Percentiles rank a stretch among this genome's conserved stretches.
Evolutionary conservation across 306 rosid species (phyloP).

Genomic region (Sindora glabra): DNA sequence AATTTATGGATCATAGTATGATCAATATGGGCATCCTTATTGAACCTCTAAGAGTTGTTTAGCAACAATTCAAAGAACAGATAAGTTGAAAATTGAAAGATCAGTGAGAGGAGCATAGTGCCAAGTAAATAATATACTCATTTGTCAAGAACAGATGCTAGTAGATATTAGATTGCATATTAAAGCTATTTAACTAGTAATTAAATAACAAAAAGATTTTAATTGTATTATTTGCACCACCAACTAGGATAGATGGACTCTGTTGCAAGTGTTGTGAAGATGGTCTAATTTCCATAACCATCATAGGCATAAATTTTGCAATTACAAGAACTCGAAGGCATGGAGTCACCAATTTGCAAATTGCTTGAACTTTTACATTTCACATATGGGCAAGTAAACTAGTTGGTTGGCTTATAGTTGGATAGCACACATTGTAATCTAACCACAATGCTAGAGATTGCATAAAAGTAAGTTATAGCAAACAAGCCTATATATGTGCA

Average conservation of each 20-base stretch:
- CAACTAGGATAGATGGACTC: conserved; percentile 30
- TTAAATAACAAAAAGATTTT: background rate
- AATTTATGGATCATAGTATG: too few species aligned
- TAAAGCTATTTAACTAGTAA: background rate
- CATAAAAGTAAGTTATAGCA: too few species aligned
- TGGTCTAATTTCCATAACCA: conserved; percentile 26
- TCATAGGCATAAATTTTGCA: conserved; percentile 30
- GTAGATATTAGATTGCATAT: too few species aligned
- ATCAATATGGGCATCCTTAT: too few species aligned
- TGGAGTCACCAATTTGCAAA: conserved; percentile 19
- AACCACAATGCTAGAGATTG: too few species aligned
- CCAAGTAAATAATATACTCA: background rate
- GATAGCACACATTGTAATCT: conserved; percentile 45
- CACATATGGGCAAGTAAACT: conserved; percentile 35
- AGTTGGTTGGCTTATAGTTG: conserved; percentile 15
- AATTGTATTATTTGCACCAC: background rate
- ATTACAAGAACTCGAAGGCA: conserved; percentile 7
- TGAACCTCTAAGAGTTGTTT: too few species aligned
- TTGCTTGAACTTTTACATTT: conserved; percentile 17
- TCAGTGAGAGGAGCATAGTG: background rate
- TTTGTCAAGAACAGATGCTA: too few species aligned
- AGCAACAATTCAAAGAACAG: too few species aligned
- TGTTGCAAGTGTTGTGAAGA: conserved; percentile 21
- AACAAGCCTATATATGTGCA: too few species aligned
- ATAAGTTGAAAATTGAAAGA: too few species aligned